phyloP scores from a whole-genome alignment of 495 filamentous ascomycete species.

The Hypoxylon intermedium region DNA sequence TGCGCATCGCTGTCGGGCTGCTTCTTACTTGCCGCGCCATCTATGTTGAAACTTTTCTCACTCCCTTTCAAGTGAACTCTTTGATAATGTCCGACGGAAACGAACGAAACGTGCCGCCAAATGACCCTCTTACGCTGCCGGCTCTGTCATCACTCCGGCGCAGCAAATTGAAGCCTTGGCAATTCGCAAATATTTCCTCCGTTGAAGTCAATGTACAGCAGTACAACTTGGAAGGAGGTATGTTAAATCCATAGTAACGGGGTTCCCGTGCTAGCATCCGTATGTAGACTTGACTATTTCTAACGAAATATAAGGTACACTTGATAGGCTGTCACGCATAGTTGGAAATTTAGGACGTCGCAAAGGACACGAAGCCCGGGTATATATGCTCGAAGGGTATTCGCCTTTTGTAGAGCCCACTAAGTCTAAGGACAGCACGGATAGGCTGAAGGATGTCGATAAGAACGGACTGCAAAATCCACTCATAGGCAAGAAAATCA shows the following conservation, averaged over 20 bases:
- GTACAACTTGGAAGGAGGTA: conserved; percentile 39
- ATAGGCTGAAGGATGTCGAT: not conserved
- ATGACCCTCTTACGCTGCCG: conserved; percentile 22
- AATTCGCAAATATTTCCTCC: conserved; percentile 40
- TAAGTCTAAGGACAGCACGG: not conserved
- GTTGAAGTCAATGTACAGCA: conserved; percentile 37
- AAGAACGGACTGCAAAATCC: conserved; percentile 7
- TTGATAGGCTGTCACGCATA: conserved; percentile 41
- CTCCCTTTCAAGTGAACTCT: conserved; percentile 36
- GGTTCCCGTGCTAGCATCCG: not conserved
- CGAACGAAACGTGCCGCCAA: conserved; percentile 20
- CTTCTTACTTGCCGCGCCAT: conserved; percentile 38
- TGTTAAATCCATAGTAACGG: conserved; percentile 1
- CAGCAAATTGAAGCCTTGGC: conserved; percentile 34
- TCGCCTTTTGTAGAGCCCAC: conserved; percentile 21
- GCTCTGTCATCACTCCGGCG: conserved; percentile 5
- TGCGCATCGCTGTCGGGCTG: conserved; percentile 27
- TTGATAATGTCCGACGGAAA: conserved; percentile 36
- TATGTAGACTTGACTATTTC: not conserved
- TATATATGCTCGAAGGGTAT: conserved; percentile 22
- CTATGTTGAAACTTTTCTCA: conserved; percentile 40
- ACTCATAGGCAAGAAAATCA: conserved; percentile 37
- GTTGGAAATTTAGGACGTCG: conserved; percentile 35
- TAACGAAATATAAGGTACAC: conserved; percentile 14
- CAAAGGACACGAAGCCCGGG: conserved; percentile 22